phyloP scores from a whole-genome alignment of 1,284 basidiomycete genomes.

The Laetiporus sulphureus region DNA sequence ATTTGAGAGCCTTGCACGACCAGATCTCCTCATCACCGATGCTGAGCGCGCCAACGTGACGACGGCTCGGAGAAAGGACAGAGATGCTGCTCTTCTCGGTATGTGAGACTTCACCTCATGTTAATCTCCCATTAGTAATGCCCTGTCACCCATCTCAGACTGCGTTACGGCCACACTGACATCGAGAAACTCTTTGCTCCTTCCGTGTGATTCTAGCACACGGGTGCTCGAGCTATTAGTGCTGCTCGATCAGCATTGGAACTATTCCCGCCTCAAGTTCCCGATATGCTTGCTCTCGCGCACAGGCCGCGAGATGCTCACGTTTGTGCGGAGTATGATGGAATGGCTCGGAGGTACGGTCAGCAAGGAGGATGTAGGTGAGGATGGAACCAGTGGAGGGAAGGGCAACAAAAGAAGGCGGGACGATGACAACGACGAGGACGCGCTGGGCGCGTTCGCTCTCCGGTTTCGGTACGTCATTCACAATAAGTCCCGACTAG shows the following conservation, averaged over 20 bases:
- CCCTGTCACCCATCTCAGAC: constrained; percentile 48
- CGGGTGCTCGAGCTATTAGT: constrained; percentile 92
- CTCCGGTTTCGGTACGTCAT: constrained; percentile 61
- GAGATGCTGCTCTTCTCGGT: constrained; percentile 88
- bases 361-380: constrained; percentile 82
- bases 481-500: neutral
- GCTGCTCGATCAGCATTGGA: constrained; percentile 97
- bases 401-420: constrained; percentile 52
- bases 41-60: constrained; percentile 78
- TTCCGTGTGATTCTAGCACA: constrained; percentile 93
- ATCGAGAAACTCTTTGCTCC: constrained; percentile 73
- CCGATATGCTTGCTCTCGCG: constrained; percentile 91
- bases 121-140: too few relatives aligned
- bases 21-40: constrained; percentile 92
- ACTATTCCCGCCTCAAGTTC: constrained; percentile 70
- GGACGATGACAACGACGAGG: constrained; percentile 64
- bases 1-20: constrained; percentile 81
- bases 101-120: constrained; percentile 14
- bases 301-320: constrained; percentile 91
- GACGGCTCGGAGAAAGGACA: constrained; percentile 86
- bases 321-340: constrained; percentile 95
- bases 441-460: constrained; percentile 70
- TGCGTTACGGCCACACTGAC: constrained; percentile 81
- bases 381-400: constrained; percentile 50
- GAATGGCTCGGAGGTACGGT: constrained; percentile 97